These are phyloP conservation scores for Ganoderma leucocontextum DNA, from an alignment of 1,284 basidiomycete genomes.

Conservation along the genomic window DNA sequence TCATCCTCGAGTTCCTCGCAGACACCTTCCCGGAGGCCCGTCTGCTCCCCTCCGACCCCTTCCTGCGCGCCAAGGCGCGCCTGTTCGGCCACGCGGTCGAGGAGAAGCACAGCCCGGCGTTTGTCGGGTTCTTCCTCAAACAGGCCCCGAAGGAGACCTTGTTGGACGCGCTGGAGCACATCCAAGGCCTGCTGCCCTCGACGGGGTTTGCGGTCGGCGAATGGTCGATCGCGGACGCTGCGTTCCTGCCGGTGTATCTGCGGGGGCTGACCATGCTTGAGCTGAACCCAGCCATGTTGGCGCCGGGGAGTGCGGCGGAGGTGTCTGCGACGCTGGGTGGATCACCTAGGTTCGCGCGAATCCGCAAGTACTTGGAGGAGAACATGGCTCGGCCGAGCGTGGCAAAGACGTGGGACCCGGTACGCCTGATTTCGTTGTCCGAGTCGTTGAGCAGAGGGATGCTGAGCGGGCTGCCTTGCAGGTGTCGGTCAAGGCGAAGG, in stretches of 20 bases:
- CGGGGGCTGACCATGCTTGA: conserved; percentile 37
- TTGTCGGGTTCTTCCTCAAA: conserved; percentile 38
- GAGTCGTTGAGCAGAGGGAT: background rate
- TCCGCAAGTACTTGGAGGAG: conserved; percentile 41
- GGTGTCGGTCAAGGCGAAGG: background rate
- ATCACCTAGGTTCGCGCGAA: conserved; percentile 38
- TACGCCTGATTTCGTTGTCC: conserved; percentile 26
- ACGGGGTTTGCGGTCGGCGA: conserved; percentile 44
- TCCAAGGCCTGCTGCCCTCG: conserved; percentile 45
- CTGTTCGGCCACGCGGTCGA: conserved; percentile 64
- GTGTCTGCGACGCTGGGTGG: conserved; percentile 36
- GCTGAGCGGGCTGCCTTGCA: background rate
- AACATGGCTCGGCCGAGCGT: conserved; percentile 42
- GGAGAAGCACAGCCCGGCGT: conserved; percentile 50
- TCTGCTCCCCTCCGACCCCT: conserved; percentile 62
- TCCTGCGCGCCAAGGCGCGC: conserved; percentile 62
- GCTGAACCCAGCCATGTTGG: conserved; percentile 43
- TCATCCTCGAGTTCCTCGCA: conserved; percentile 69
- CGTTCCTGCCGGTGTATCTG: conserved; percentile 49
- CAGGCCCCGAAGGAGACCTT: conserved; percentile 49
- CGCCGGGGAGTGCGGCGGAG: conserved; percentile 36
- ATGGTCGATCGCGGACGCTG: conserved; percentile 62
- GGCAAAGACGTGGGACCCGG: conserved; percentile 43
- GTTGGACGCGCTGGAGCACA: conserved; percentile 40
- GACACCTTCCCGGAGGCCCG: conserved; percentile 56